These are phyloP conservation scores for Mucor irregularis DNA, from an alignment of 371 early-diverging fungal genomes.

Conservation along the genomic window DNA sequence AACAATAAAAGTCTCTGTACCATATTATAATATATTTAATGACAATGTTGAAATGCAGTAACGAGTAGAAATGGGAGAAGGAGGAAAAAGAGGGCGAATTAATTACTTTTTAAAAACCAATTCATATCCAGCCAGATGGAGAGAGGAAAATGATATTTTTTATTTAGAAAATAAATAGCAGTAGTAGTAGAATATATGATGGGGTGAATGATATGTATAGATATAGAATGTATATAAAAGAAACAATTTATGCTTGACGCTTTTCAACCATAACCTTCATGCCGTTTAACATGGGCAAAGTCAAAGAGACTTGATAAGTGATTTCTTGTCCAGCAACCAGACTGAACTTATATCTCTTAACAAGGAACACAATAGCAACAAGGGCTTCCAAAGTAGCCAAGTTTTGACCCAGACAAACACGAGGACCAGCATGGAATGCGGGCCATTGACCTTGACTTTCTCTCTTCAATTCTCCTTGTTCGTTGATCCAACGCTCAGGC, in stretches of 20 bases:
- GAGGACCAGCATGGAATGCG: conserved; percentile 70
- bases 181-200: too few relatives aligned
- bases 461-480: conserved; percentile 33
- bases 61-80: neutral
- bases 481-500: conserved; percentile 66
- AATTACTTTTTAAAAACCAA: too few relatives aligned
- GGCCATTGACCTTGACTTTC: conserved; percentile 47
- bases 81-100: neutral
- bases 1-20: neutral
- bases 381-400: conserved; percentile 50
- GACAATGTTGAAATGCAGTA: too few relatives aligned
- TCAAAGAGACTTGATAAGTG: conserved; percentile 37
- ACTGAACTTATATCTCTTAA: conserved; percentile 47
- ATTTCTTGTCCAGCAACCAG: conserved; percentile 40
- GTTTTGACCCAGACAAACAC: conserved; percentile 66
- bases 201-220: neutral
- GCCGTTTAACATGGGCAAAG: conserved; percentile 52
- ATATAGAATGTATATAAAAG: conserved; percentile 2
- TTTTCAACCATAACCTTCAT: conserved; percentile 42
- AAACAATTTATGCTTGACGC: conserved; percentile 1
- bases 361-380: conserved; percentile 37
- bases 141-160: too few relatives aligned
- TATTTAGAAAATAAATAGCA: too few relatives aligned
- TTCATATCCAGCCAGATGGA: too few relatives aligned
- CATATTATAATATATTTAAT: neutral